A percentile compares a stretch with the other conserved stretches of the same genome.
Evolutionary conservation across 345 rosid species (phyloP).

Genomic region (Eucalyptus coolabah): DNA sequence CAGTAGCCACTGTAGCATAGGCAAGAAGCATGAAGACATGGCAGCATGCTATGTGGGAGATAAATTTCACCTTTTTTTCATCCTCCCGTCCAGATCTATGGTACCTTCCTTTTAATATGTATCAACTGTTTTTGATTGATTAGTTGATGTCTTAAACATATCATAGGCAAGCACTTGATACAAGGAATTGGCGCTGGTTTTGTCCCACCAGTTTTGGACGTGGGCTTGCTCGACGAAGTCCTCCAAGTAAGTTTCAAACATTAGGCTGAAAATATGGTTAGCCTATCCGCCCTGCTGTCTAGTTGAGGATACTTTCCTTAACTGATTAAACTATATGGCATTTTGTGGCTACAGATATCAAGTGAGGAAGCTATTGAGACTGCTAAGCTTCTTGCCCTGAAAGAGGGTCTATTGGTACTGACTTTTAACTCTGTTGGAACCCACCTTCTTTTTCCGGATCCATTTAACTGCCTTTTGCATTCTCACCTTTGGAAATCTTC

Average conservation of each 20-base stretch:
- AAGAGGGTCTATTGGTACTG: slow-evolving; percentile 43
- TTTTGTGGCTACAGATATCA: slow-evolving; percentile 15
- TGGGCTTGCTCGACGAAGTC: slow-evolving; percentile 39
- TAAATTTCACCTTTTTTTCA: background rate
- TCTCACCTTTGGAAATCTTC: background rate
- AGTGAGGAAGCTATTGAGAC: slow-evolving; percentile 40
- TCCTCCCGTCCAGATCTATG: background rate
- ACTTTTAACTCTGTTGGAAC: background rate
- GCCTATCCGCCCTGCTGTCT: background rate
- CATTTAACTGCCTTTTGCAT: background rate
- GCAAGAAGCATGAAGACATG: background rate
- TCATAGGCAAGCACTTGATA: slow-evolving; percentile 37
- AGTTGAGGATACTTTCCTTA: background rate
- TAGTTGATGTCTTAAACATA: background rate
- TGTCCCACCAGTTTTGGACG: slow-evolving; percentile 27
- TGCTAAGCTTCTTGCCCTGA: slow-evolving; percentile 27
- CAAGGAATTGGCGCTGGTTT: slow-evolving; percentile 55
- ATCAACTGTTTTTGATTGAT: background rate
- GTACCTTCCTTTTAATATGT: background rate
- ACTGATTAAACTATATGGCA: background rate
- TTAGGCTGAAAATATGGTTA: background rate
- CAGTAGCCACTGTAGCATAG: background rate
- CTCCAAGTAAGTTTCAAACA: slow-evolving; percentile 11
- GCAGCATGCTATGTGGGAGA: background rate
- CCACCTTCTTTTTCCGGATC: background rate